Evolutionary conservation across 805 yeast species (phyloP), one percentile per base, ranked within the genome.

Genomic region (Cyberlindnera xishuangbannaensis): DNA sequence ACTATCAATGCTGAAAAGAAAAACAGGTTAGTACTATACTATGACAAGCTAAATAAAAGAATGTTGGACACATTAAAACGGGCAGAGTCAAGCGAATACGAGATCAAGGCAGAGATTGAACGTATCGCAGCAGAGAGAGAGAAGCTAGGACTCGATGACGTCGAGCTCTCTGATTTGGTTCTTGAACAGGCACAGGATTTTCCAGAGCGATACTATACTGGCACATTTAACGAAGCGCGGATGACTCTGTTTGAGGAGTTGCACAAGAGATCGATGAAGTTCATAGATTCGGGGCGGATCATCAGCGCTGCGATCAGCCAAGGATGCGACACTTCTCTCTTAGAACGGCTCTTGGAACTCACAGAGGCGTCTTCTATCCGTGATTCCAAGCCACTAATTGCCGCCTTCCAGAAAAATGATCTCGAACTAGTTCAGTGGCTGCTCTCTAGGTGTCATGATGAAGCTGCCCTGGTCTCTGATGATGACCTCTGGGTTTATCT

Each of bases 401-500:
- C 29, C 4, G 40, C 46, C 2, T 45, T 52, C 17, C 33, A 32
- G 5, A 14, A 13, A 9, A 28, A 31, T 14, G 36, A 43, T 16
- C 3, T 36, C 7, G 30, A 25, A 3, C 17, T 45, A 6, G 43
- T 40, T 0, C 27, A 44, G 8, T 48, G 55, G 55, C 12, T 45
- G 11, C 17, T 47, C 17, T n/a, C 34, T 5, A 23, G 31, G 8
- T 26, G 30, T 20, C 33, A 39, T 7, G 42, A 39, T 12, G 26
- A 38, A 13, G 29, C 25, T 1, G 26, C 31, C 11, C 12, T 48
- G 29, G 21, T 41, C 5, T 43, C 34, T 28, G 40, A 45, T 27
- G 40, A 45, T 25, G 36, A 28, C 10, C n/a, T 52, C 2, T 52
- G 57, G 55, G 15, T 36, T 1, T 34, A 33, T 20, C 40, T 48